Base-by-base conservation (phyloP, 768 basidiomycete species). In the Tylopilus rubrobrunneus region DNA sequence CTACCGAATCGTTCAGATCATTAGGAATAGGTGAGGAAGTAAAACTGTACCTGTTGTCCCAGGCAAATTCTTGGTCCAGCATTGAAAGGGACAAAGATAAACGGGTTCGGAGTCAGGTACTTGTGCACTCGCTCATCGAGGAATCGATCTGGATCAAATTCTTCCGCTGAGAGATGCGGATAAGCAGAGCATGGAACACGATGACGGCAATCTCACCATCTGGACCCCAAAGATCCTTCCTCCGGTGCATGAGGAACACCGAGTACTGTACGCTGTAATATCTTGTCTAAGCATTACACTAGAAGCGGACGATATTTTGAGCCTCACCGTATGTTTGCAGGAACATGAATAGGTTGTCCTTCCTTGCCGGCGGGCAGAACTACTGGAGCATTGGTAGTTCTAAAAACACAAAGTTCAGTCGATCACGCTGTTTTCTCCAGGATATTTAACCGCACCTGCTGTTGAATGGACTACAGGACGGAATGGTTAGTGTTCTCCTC, bases 121-220 rank as follows among this genome's bases (percentile, higher is more conserved):
- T 79, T 83, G 5, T 75, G 71, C 40, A 84, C 49, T 4, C 85
- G 74, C 29, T 80, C 78, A 55, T 87, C 85, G 39, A 87, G 64
- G 74, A 85, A 87, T 1, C 85, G 75, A 55, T 85, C 81, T 0
- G 86, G 86, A 61, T 87, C 85, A 57, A 86, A 88, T 52, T 69
- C 58, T 4, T 76, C 63, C n/a, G 83, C 83, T 84, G 45, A 9
- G 19, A 23, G 17, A 43, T 19, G n/a, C 15, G 7, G 2, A 21
- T 55, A 31, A 55, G 50, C 28, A 14, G 25, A 28, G 0, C 9
- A 15, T 17, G 17, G 15, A 1, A 17, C 21, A 39, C 12, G 3
- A 19, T 2, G 5, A 28, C 27, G 11, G 6, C 15, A 2, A 23
- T 3, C 55, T 53, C 57, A 84, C 83, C 85, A 60, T 86, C 84